Base-by-base conservation (phyloP, 768 basidiomycete genomes). In the Lyophyllum semitale region DNA sequence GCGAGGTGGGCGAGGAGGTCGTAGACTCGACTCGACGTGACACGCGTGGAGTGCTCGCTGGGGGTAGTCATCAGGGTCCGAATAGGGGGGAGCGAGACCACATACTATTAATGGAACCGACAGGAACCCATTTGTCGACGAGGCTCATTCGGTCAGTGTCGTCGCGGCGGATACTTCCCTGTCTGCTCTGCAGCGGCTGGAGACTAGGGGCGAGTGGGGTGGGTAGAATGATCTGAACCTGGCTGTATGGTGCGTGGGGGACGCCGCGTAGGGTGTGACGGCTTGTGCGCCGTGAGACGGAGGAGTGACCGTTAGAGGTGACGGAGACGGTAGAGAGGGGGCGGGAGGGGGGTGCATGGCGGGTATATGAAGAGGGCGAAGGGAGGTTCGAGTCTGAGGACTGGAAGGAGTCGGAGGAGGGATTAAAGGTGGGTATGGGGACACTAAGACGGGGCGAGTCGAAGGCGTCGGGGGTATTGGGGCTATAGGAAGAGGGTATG, bases 211-310 rank as follows among this genome's bases (percentile, higher is more conserved):
- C 81, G 17, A 92, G 77, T 1, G 88, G 89, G 1, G 81, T 68
- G 0, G 90, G 90, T 3, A 90, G 73, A 15, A 92, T 70, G 49
- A 91, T 84, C 61, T 89, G 82, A 50, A 91, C 70, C 51, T 78
- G 78, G 64, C 77, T 86, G 54, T 81, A 78, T 0, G 79, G 82
- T 5, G 76, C 74, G 64, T 91, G 88, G 20, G 89, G 88, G 1
- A 78, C 68, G 30, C 87, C 87, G 17, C 82, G 77, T 23, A 84
- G 63, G 23, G 72, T 75, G 55, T 70, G 71, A 33, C 72, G 72
- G 51, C 70, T 72, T 8, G 68, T 55, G n/a, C 41, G 42, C 23
- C 62, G 63, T 8, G 66, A 57, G n/a, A 55, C 26, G 43, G 42
- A n/a, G 49, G 40, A 49, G 59, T 33, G 50, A 44, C 30, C 30